Base-by-base conservation (phyloP, 2,329 filamentous ascomycete species). In the Colletotrichum euphorbiae region DNA sequence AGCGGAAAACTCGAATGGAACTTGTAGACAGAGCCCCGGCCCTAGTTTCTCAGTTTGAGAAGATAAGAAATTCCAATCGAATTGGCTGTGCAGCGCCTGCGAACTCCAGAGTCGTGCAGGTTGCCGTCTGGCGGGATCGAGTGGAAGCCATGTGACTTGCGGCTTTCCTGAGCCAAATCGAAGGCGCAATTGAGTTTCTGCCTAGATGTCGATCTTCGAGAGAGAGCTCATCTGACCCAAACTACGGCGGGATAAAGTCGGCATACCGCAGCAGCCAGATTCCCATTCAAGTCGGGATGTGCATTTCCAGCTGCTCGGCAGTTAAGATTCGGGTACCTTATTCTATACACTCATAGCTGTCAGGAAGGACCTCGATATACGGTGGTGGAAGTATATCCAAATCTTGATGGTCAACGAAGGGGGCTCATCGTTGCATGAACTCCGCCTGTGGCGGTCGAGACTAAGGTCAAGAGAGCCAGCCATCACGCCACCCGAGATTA, bases 121-220 rank as follows among this genome's bases (percentile, higher is more conserved):
- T 15, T 19, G 48, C 31, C 33, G 31, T 28, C 31, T 38, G 19
- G 51, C 33, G 51, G 19, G 31, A 54, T 13, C 7, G 33, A 31
- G 31, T 19, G 33, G 33, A 40, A 12, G 33, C 11, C 31, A 54
- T n/a, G 12, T 17, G 31, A 12, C 31, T 38, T 19, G 51, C 31
- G 51, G 51, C 38, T 54, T n/a, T 40, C 31, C 19, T 21, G n/a
- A 36, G 33, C 17, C 51, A 17, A 11, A 15, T 17, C 19, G 1
- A 58, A 46, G 8, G n/a, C 42, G 55, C 55, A 46, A 43, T 17
- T 45, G 55, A 46, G 55, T 58, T 31, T 58, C 55, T 38, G 55
- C 6, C 7, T 38, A 19, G 55, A 13, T 58, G n/a, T 43, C 15
- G 36, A 58, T 46, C 38, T 43, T 46, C 21, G 21, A 19, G 24